These are phyloP conservation scores for Oryza brachyantha DNA, from an alignment of 176 grass and related monocot genomes.

Conservation along the genomic window DNA sequence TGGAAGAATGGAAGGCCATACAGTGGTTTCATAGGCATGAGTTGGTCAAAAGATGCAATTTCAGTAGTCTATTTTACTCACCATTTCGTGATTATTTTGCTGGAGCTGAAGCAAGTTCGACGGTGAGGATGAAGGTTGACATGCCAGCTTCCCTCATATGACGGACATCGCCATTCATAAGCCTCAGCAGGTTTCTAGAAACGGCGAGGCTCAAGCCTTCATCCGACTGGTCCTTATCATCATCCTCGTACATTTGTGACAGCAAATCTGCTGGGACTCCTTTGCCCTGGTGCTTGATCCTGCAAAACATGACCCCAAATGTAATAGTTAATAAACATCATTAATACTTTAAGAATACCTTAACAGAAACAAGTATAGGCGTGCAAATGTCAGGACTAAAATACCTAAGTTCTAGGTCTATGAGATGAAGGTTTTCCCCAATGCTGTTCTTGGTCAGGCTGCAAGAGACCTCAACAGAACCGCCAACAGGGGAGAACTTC, in stretches of 20 bases:
- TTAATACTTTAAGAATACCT: not conserved
- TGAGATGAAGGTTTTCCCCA: slow-evolving; percentile 71
- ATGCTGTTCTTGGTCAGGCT: slow-evolving; percentile 61
- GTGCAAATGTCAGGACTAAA: not conserved
- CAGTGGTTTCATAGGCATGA: not conserved
- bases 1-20: not conserved
- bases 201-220: slow-evolving; percentile 73
- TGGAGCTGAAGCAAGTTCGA: slow-evolving; percentile 60
- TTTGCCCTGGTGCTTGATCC: slow-evolving; percentile 62
- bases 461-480: slow-evolving; percentile 60
- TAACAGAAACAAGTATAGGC: slow-evolving; percentile 12
- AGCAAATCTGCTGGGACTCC: slow-evolving; percentile 64
- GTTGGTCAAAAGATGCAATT: not conserved
- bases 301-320: slow-evolving; percentile 24
- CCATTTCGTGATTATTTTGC: slow-evolving; percentile 7
- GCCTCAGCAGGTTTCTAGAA: slow-evolving; percentile 74
- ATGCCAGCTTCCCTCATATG: slow-evolving; percentile 69
- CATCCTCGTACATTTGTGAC: slow-evolving; percentile 75
- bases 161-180: slow-evolving; percentile 83
- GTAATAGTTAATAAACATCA: not conserved
- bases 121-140: slow-evolving; percentile 79
- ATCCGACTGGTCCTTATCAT: slow-evolving; percentile 48
- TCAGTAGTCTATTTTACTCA: not conserved
- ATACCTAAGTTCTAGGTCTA: slow-evolving; percentile 81
- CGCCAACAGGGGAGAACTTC: slow-evolving; percentile 80